Evolutionary conservation across 371 early-diverging fungal species (phyloP).

Genomic region (Thermomucor indicae-seudaticae): DNA sequence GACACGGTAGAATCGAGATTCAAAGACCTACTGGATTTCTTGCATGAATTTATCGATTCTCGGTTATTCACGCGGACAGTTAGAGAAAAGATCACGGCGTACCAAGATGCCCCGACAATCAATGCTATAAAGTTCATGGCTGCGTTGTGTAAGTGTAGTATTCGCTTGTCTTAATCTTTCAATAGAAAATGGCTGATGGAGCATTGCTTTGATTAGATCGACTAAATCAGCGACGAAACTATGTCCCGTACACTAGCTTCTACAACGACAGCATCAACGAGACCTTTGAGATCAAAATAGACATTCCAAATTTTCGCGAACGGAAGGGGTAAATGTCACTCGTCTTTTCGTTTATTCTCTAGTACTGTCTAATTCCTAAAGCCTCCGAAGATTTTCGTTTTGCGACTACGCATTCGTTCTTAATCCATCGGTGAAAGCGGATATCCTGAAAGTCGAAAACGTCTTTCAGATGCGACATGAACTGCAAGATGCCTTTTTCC

Average conservation of each 20-base stretch:
- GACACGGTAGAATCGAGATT: slow-evolving; percentile 12
- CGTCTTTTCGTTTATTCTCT: no score
- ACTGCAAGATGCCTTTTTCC: slow-evolving; percentile 73
- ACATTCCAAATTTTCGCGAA: slow-evolving; percentile 72
- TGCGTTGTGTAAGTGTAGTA: slow-evolving; percentile 32
- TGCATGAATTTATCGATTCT: slow-evolving; percentile 22
- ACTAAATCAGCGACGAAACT: slow-evolving; percentile 39
- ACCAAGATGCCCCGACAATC: slow-evolving; percentile 37
- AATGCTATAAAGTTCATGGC: slow-evolving; percentile 43
- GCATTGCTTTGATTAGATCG: slow-evolving; percentile 21
- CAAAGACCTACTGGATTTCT: slow-evolving; percentile 20
- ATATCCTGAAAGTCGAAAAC: slow-evolving; percentile 77
- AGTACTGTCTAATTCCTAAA: no score
- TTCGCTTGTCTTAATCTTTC: neutral
- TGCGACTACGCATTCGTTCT: slow-evolving; percentile 80
- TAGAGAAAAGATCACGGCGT: slow-evolving; percentile 16
- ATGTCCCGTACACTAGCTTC: slow-evolving; percentile 55
- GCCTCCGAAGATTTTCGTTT: slow-evolving; percentile 57
- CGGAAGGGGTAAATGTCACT: slow-evolving; percentile 50
- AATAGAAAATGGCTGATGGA: neutral
- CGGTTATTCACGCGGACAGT: neutral
- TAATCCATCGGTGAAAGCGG: slow-evolving; percentile 74
- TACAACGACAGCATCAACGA: slow-evolving; percentile 77
- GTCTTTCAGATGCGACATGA: slow-evolving; percentile 76
- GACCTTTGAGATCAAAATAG: slow-evolving; percentile 76